These are phyloP conservation scores for Sphenostylis stenocarpa DNA, from an alignment of 306 rosid genomes.

Conservation along the genomic window DNA sequence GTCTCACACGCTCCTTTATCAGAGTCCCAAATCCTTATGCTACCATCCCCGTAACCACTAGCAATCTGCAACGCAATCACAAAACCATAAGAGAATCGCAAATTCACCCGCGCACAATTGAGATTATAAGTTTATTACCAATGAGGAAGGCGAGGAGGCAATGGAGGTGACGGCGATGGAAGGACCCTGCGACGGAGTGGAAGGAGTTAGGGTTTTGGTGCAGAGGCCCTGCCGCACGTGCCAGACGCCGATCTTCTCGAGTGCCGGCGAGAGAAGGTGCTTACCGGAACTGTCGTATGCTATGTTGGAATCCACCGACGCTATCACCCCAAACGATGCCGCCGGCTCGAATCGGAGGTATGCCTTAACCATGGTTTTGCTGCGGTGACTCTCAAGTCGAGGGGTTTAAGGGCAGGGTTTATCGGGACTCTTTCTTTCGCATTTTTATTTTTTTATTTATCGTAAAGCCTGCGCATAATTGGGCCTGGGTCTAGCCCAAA, in stretches of 20 bases:
- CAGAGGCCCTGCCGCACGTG: slow-evolving; percentile 88
- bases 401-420: slow-evolving; percentile 41
- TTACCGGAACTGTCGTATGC: slow-evolving; percentile 75
- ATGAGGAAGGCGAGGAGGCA: slow-evolving; percentile 60
- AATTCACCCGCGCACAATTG: background rate
- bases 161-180: slow-evolving; percentile 71
- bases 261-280: slow-evolving; percentile 86
- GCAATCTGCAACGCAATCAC: slow-evolving; percentile 56
- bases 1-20: slow-evolving; percentile 76
- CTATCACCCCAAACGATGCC: slow-evolving; percentile 78
- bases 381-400: background rate
- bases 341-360: slow-evolving; percentile 87
- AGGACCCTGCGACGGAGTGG: slow-evolving; percentile 50
- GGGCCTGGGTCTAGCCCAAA: background rate
- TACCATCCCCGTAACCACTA: slow-evolving; percentile 83
- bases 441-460: no score
- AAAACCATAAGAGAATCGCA: background rate
- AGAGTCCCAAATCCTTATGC: slow-evolving; percentile 84
- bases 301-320: slow-evolving; percentile 76
- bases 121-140: slow-evolving; percentile 33
- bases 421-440: background rate
- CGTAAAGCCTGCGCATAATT: background rate
- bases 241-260: slow-evolving; percentile 81
- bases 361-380: slow-evolving; percentile 75
- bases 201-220: slow-evolving; percentile 68